These are phyloP conservation scores for Pyrus pyrifolia DNA, from an alignment of 306 rosid species.

Conservation along the genomic window DNA sequence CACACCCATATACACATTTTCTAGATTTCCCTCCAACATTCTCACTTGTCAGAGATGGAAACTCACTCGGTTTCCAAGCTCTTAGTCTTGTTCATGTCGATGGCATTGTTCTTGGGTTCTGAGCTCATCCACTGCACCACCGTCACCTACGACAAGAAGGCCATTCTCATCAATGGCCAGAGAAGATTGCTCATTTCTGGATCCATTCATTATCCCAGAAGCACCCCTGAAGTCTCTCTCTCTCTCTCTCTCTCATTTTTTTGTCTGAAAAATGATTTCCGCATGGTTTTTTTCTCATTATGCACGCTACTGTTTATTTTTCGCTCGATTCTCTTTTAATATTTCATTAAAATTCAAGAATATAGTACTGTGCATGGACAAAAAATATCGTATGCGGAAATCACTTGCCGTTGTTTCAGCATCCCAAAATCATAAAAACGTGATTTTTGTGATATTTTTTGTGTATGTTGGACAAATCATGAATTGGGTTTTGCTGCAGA, in stretches of 20 bases:
- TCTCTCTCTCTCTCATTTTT: not conserved
- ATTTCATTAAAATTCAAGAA: no score
- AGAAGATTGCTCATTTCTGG: constrained; percentile 86
- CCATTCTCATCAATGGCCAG: constrained; percentile 80
- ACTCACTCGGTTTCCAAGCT: constrained; percentile 47
- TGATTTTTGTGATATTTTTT: not conserved
- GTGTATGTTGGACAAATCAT: not conserved
- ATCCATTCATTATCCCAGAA: constrained; percentile 96
- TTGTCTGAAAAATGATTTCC: not conserved
- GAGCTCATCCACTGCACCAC: constrained; percentile 42
- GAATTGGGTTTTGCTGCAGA: constrained; percentile 48
- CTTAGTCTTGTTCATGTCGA: constrained; percentile 22
- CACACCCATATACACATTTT: not conserved
- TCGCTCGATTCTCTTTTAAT: no score
- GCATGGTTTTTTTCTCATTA: no score
- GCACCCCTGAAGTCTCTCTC: constrained; percentile 66
- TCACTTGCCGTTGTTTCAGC: no score
- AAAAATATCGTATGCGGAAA: no score
- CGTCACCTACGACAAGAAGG: constrained; percentile 71
- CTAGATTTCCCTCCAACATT: not conserved
- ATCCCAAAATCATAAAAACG: not conserved
- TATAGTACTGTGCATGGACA: no score
- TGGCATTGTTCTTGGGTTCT: constrained; percentile 31
- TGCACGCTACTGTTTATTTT: no score
- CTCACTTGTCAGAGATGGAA: constrained; percentile 42